Conservation (phyloP, 2,329 filamentous ascomycete genomes). For the Sphaerulina populicola region DNA sequence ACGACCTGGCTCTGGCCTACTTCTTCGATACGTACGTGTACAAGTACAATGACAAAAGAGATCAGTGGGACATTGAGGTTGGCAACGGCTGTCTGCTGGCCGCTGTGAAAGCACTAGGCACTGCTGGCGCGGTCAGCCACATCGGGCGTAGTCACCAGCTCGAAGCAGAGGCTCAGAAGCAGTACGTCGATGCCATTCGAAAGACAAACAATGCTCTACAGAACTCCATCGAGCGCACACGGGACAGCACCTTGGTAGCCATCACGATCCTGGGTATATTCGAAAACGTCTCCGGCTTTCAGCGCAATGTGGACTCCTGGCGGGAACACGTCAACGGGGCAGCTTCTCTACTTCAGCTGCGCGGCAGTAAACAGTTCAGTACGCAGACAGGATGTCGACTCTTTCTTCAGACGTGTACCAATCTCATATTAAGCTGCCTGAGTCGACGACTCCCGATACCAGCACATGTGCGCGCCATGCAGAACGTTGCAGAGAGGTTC, state of each 20-base stretch:
- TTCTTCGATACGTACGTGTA: constrained; percentile 16
- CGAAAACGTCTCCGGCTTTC: constrained; percentile 58
- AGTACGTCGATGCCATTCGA: constrained; percentile 13
- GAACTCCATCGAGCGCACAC: constrained; percentile 6
- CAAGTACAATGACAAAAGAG: constrained; percentile 12
- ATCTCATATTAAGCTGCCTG: constrained; percentile 15
- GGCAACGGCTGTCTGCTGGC: constrained; percentile 14
- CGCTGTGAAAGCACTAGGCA: constrained; percentile 11
- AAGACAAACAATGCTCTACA: constrained; percentile 10
- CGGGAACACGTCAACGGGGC: constrained; percentile 28
- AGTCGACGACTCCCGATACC: constrained; percentile 14
- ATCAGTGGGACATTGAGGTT: constrained; percentile 12
- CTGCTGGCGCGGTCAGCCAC: constrained; percentile 9
- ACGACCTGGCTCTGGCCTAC: constrained; percentile 11
- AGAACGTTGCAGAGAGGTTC: constrained; percentile 10
- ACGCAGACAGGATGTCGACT: constrained; percentile 14
- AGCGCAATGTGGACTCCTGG: constrained; percentile 51
- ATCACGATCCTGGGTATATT: constrained; percentile 53
- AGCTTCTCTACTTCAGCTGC: constrained; percentile 14
- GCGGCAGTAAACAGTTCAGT: constrained; percentile 13
- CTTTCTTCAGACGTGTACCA: constrained; percentile 12
- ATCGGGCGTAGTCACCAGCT: constrained; percentile 3
- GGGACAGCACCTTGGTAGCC: constrained; percentile 12
- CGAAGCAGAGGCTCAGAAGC: constrained; percentile 11
- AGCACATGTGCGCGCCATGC: constrained; percentile 10